Percentiles rank a stretch among this genome's conserved stretches.
phyloP scores from a whole-genome alignment of 345 rosid species.

The Ceriops zippeliana region DNA sequence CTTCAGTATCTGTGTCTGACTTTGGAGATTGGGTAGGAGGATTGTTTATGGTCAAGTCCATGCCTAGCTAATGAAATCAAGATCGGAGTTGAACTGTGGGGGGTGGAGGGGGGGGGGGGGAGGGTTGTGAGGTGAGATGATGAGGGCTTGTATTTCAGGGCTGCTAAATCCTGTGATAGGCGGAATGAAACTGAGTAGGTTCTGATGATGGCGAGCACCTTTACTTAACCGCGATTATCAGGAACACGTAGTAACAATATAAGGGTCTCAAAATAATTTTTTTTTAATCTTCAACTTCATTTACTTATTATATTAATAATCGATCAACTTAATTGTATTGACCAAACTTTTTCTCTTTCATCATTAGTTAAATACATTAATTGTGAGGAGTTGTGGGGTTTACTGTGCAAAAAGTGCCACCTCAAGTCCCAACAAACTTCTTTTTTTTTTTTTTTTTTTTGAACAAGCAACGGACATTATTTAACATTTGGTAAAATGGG shows the following conservation, averaged over 20 bases:
- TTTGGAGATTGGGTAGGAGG: slow-evolving; percentile 7
- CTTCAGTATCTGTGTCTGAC: slow-evolving; percentile 23
- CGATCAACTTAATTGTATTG: no score
- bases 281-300: no score
- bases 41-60: slow-evolving; percentile 12
- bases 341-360: no score
- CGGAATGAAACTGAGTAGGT: neutral
- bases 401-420: neutral
- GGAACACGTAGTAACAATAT: no score
- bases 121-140: neutral
- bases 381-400: no score
- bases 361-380: neutral
- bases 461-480: no score
- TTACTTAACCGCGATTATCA: no score
- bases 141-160: no score
- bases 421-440: slow-evolving; percentile 1
- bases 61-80: slow-evolving; percentile 9
- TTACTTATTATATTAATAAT: no score
- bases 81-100: neutral
- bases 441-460: neutral
- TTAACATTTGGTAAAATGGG: neutral
- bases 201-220: neutral
- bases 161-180: neutral
- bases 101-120: no score
- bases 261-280: no score